Percentiles rank a stretch among this genome's conserved stretches.
Evolutionary conservation across 495 filamentous ascomycete genomes (phyloP).

Genomic region (Amniculicola lignicola): DNA sequence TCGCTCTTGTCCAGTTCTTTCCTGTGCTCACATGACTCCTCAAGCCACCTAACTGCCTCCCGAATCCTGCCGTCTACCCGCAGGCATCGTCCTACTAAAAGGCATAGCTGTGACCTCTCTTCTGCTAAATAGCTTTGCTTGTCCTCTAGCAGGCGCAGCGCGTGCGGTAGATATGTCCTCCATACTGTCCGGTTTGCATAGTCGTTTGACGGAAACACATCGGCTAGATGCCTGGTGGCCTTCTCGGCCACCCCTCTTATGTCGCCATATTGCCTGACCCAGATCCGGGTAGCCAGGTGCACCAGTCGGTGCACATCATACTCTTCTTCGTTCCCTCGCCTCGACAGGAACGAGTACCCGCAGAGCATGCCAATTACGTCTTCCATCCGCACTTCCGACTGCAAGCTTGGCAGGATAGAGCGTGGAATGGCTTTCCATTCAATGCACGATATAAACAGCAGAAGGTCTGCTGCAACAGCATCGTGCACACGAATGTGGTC

Average conservation of each 20-base stretch:
- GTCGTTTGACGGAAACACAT: constrained; percentile 32
- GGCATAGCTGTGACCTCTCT: constrained; percentile 22
- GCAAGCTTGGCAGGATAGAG: constrained; percentile 32
- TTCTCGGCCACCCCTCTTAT: constrained; percentile 13
- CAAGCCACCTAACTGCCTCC: constrained; percentile 28
- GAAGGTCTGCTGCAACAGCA: constrained; percentile 29
- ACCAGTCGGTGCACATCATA: constrained; percentile 36
- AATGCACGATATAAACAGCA: constrained; percentile 34
- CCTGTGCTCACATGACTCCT: constrained; percentile 14
- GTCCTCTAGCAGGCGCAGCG: constrained; percentile 18
- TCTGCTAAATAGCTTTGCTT: neutral
- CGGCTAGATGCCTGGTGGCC: constrained; percentile 15
- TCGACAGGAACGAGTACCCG: constrained; percentile 32
- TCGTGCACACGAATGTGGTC: constrained; percentile 24
- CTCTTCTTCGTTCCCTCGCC: constrained; percentile 15
- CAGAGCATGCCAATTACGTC: constrained; percentile 33
- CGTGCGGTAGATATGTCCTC: constrained; percentile 43
- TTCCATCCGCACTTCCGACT: constrained; percentile 29
- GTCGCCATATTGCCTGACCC: constrained; percentile 24
- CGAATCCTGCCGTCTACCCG: constrained; percentile 24
- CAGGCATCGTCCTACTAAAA: constrained; percentile 25
- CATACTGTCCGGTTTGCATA: constrained; percentile 31
- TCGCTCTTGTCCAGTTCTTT: constrained; percentile 37
- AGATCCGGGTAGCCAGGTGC: constrained; percentile 41
- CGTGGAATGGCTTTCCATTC: constrained; percentile 41